Evolutionary conservation across 1,284 basidiomycete genomes (phyloP).

Genomic region (Jaminaea rosea): DNA sequence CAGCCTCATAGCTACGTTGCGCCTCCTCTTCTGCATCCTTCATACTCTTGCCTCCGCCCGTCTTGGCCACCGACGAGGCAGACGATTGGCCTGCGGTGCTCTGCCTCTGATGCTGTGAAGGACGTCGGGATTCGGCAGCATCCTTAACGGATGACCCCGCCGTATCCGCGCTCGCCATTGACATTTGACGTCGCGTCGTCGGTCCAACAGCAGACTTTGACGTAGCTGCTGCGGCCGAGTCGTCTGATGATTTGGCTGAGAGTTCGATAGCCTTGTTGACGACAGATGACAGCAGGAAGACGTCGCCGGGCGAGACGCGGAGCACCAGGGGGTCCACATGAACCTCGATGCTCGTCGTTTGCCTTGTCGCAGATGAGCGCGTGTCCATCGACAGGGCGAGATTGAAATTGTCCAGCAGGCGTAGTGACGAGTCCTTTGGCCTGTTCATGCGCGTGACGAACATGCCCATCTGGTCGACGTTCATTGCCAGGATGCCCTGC

Average conservation of each 20-base stretch:
- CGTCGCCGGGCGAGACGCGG: slow-evolving; percentile 84
- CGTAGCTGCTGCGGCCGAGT: slow-evolving; percentile 11
- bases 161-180: no score
- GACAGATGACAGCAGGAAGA: slow-evolving; percentile 79
- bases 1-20: slow-evolving; percentile 17
- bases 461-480: slow-evolving; percentile 79
- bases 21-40: background rate
- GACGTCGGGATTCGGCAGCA: background rate
- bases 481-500: slow-evolving; percentile 79
- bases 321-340: slow-evolving; percentile 71
- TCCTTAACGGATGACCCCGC: no score
- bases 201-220: no score
- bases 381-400: slow-evolving; percentile 78
- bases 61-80: background rate
- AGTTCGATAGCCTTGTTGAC: slow-evolving; percentile 77
- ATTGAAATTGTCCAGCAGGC: slow-evolving; percentile 89
- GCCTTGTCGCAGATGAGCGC: slow-evolving; percentile 62
- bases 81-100: background rate
- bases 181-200: no score
- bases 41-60: background rate
- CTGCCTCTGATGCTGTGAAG: background rate
- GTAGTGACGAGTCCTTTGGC: slow-evolving; percentile 64
- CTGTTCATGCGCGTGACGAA: slow-evolving; percentile 79
- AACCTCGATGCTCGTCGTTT: slow-evolving; percentile 76
- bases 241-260: slow-evolving; percentile 44